Conservation (phyloP, 371 early-diverging fungal genomes). For the Saksenaea vasiformis region DNA sequence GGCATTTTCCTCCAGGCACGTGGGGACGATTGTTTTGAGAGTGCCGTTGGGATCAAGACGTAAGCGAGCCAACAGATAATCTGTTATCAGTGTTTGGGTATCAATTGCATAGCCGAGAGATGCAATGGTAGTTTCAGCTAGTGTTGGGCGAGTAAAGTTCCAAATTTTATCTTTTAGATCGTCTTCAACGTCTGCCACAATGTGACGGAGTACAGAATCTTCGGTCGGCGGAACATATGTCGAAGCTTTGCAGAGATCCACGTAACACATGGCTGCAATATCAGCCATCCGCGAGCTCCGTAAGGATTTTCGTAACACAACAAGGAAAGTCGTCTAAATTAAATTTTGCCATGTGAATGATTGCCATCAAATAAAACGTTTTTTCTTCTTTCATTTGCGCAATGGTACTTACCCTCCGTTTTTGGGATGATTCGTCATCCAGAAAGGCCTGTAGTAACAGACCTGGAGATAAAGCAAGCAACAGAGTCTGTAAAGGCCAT, state of each 20-base stretch:
- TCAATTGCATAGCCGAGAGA: slow-evolving; percentile 52
- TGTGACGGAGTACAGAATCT: slow-evolving; percentile 61
- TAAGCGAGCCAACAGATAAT: slow-evolving; percentile 73
- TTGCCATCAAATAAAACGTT: not conserved
- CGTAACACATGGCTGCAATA: slow-evolving; percentile 73
- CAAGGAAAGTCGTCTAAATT: slow-evolving; percentile 63
- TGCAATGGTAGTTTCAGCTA: slow-evolving; percentile 34
- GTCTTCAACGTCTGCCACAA: slow-evolving; percentile 73
- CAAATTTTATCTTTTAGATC: slow-evolving; percentile 76
- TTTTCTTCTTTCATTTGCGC: no score
- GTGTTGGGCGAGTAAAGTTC: slow-evolving; percentile 53
- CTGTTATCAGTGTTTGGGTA: slow-evolving; percentile 57
- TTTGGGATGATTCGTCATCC: slow-evolving; percentile 32
- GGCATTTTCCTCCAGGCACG: slow-evolving; percentile 62
- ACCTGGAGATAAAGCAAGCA: slow-evolving; percentile 77
- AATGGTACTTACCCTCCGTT: slow-evolving; percentile 31
- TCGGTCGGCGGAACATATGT: slow-evolving; percentile 70
- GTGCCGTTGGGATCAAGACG: slow-evolving; percentile 67
- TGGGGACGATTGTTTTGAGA: slow-evolving; percentile 60
- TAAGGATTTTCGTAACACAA: slow-evolving; percentile 64
- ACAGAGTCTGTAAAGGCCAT: slow-evolving; percentile 83
- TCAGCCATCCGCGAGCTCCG: slow-evolving; percentile 65
- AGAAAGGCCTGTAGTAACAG: slow-evolving; percentile 59
- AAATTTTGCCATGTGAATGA: not conserved
- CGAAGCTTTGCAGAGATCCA: slow-evolving; percentile 78